phyloP scores from a whole-genome alignment of 805 yeast species.

The Cyberlindnera euphorbiae region DNA sequence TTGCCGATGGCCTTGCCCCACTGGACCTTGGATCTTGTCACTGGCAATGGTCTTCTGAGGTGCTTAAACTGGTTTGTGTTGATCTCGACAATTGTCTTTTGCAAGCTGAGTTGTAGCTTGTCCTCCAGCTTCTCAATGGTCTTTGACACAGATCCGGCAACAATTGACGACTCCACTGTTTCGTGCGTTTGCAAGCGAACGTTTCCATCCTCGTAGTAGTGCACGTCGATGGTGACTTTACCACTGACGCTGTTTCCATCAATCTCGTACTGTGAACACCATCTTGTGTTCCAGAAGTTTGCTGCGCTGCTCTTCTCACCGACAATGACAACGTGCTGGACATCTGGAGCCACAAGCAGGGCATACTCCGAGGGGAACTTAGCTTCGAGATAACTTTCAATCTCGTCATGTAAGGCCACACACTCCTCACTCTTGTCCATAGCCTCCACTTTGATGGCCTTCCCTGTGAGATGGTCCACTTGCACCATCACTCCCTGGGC shows the following conservation, averaged over 20 bases:
- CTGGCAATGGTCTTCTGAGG: slow-evolving; percentile 86
- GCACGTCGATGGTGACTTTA: slow-evolving; percentile 63
- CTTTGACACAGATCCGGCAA: slow-evolving; percentile 30
- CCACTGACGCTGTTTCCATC: slow-evolving; percentile 41
- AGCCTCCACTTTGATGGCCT: slow-evolving; percentile 48
- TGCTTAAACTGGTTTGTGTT: slow-evolving; percentile 80
- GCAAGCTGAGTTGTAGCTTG: slow-evolving; percentile 51
- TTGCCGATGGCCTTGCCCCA: slow-evolving; percentile 95
- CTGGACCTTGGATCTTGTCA: slow-evolving; percentile 84
- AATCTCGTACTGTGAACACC: slow-evolving; percentile 66
- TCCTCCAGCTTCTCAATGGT: slow-evolving; percentile 55
- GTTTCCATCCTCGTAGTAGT: slow-evolving; percentile 94
- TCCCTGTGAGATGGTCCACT: slow-evolving; percentile 48
- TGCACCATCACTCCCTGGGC: slow-evolving; percentile 44
- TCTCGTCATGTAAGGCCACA: slow-evolving; percentile 14
- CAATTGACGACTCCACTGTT: slow-evolving; percentile 25
- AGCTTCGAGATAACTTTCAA: slow-evolving; percentile 47
- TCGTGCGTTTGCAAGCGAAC: slow-evolving; percentile 62
- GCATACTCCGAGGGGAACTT: slow-evolving; percentile 61
- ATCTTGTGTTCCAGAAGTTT: slow-evolving; percentile 86
- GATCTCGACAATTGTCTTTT: slow-evolving; percentile 59
- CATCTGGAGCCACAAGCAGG: slow-evolving; percentile 27
- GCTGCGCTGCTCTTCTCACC: slow-evolving; percentile 69
- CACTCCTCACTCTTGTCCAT: slow-evolving; percentile 24
- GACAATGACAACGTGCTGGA: slow-evolving; percentile 45